Percentiles rank a stretch among this genome's conserved stretches.
Evolutionary conservation across 2,329 filamentous ascomycete genomes (phyloP).

Genomic region (Diaporthe batatas): DNA sequence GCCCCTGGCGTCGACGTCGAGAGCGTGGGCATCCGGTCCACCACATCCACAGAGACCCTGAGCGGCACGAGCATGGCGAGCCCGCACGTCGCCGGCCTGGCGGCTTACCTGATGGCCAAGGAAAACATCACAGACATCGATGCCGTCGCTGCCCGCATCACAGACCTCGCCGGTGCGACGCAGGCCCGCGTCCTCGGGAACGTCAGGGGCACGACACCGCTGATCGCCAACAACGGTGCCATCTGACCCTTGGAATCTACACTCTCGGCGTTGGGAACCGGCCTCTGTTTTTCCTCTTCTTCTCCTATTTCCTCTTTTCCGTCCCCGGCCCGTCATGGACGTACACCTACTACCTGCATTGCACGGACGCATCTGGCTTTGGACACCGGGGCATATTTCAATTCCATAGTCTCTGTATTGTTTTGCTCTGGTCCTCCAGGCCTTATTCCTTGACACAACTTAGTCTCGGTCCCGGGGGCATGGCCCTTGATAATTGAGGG

Average conservation of each 20-base stretch:
- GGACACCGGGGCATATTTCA: background rate
- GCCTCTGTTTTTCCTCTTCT: background rate
- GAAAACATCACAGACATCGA: slow-evolving; percentile 62
- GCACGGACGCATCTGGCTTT: slow-evolving; percentile 14
- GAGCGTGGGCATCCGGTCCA: slow-evolving; percentile 64
- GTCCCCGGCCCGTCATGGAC: no score
- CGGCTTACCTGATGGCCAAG: slow-evolving; percentile 75
- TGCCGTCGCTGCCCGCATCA: slow-evolving; percentile 62
- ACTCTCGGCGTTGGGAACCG: background rate
- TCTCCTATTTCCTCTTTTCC: no score
- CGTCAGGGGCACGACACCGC: slow-evolving; percentile 59
- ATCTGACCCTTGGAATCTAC: background rate
- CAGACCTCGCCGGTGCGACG: slow-evolving; percentile 63
- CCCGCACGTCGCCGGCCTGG: slow-evolving; percentile 76
- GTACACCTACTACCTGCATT: background rate
- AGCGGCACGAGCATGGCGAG: slow-evolving; percentile 75
- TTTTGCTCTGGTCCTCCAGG: background rate
- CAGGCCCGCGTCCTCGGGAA: slow-evolving; percentile 61
- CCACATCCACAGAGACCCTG: slow-evolving; percentile 59
- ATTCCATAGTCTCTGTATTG: slow-evolving; percentile 5
- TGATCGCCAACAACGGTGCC: slow-evolving; percentile 70
- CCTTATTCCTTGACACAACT: background rate
- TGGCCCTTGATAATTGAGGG: background rate
- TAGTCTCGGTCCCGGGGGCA: background rate
- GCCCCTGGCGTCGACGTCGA: slow-evolving; percentile 68